A percentile compares a stretch with the other conserved stretches of the same genome.
Evolutionary conservation across 495 filamentous ascomycete genomes (phyloP).

Genomic region (Annulohypoxylon nitens): DNA sequence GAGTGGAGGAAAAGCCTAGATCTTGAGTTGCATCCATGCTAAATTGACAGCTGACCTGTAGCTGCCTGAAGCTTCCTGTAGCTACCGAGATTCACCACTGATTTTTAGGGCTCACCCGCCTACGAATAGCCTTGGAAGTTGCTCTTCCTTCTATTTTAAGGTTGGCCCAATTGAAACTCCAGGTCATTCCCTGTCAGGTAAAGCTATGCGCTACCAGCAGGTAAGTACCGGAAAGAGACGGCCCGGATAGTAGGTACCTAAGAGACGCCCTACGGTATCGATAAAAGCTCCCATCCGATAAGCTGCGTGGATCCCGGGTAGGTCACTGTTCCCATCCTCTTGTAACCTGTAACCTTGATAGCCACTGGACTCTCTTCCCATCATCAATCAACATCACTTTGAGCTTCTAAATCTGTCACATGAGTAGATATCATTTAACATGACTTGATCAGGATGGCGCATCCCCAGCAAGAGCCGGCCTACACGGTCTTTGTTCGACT

Average conservation of each 20-base stretch:
- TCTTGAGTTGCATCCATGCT: constrained; percentile 1
- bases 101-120: constrained; percentile 3
- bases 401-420: constrained; percentile 22
- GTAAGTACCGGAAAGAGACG: constrained; percentile 27
- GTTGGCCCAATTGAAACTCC: not conserved
- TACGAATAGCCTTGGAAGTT: not conserved
- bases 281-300: constrained; percentile 41
- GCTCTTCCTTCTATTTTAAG: constrained; percentile 12
- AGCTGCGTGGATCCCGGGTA: constrained; percentile 15
- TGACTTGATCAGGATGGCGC: constrained; percentile 48
- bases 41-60: constrained; percentile 34
- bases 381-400: constrained; percentile 31
- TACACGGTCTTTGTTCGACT: constrained; percentile 88
- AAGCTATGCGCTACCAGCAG: not conserved
- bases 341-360: not conserved
- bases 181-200: not conserved
- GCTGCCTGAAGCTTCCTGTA: not conserved
- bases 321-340: not conserved
- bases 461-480: constrained; percentile 54
- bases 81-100: not conserved
- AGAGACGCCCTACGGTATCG: constrained; percentile 39
- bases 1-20: constrained; percentile 28
- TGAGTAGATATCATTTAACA: constrained; percentile 35
- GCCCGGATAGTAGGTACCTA: constrained; percentile 16
- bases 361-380: constrained; percentile 12